Conservation (phyloP, 768 basidiomycete species). For the Pluteus cervinus region DNA sequence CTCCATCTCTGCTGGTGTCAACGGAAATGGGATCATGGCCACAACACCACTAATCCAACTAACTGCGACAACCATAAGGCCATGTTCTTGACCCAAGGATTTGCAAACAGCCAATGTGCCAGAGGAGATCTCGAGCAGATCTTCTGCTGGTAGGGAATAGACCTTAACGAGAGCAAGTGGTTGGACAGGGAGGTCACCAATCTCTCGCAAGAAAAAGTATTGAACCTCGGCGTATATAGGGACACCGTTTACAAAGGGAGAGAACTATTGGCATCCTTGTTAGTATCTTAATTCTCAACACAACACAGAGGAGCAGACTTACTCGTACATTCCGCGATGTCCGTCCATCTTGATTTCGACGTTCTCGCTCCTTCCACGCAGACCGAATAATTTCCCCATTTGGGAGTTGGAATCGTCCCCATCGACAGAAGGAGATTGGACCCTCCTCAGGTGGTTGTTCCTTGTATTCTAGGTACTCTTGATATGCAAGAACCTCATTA, state of each 20-base stretch:
- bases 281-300: background rate
- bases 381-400: conserved; percentile 15
- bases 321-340: conserved; percentile 7
- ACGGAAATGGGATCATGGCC: background rate
- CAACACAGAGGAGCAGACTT: background rate
- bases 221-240: background rate
- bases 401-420: conserved; percentile 13
- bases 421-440: conserved; percentile 1
- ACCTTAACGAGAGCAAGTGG: background rate
- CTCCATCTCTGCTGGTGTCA: background rate
- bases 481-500: too few species aligned
- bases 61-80: background rate
- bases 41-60: background rate
- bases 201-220: conserved; percentile 1
- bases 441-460: background rate
- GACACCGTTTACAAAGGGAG: too few species aligned
- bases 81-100: background rate
- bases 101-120: background rate
- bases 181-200: background rate
- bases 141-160: background rate
- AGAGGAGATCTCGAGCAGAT: background rate
- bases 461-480: too few species aligned
- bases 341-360: conserved; percentile 1
- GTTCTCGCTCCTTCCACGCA: conserved; percentile 11
- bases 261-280: too few species aligned